Base-by-base conservation (phyloP, 75 land plant genomes). In the Larix kaempferi region DNA sequence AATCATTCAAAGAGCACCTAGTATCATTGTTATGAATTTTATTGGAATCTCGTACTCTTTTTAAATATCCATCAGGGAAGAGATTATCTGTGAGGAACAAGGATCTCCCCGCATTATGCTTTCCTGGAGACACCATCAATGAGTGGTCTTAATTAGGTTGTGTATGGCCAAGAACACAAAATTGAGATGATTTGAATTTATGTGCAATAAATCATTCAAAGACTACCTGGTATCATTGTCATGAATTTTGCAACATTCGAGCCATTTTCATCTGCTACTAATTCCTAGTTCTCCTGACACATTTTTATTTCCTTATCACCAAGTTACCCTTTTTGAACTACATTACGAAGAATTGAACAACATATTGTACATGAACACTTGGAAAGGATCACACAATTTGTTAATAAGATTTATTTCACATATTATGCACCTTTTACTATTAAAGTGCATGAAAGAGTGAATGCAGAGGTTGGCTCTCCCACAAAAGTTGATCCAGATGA, bases 271-370 rank as follows among this genome's bases (percentile, higher is more conserved):
- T 74, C 81, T 61, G 19, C 77, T 44, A 86, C 85, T 91, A 90
- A 10, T 98, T 89, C 80, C 79, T 93, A 80, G 91, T 93, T 74
- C 81, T 96, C 67, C 93, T 98, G 35, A 91, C 96, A 62, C 93
- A 98, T 49, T 98, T 98, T 76, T 98, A 98, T 78, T 98, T 98
- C 81, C 12, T 98, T 60, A 89, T 98, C 72, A 98, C 99, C 6
- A 91, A 89, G 78, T 86, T 98, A 23, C 99, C 99, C 49, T 98
- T 91, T 98, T 98, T 81, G 91, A 95, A 82, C 89, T 98, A 71
- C 99, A 98, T 73, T 98, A 83, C 87, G 98, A 98, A 85, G 94
- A 95, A 84, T 79, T 98, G 73, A 94, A 74, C 94, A 98, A 98
- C 75, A 98, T 98, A 90, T 98, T 78, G 89, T 98, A 67, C 98